Evolutionary conservation across 1,284 basidiomycete genomes (phyloP), one percentile per base, ranked within the genome.

Genomic region (Trametes sp.): DNA sequence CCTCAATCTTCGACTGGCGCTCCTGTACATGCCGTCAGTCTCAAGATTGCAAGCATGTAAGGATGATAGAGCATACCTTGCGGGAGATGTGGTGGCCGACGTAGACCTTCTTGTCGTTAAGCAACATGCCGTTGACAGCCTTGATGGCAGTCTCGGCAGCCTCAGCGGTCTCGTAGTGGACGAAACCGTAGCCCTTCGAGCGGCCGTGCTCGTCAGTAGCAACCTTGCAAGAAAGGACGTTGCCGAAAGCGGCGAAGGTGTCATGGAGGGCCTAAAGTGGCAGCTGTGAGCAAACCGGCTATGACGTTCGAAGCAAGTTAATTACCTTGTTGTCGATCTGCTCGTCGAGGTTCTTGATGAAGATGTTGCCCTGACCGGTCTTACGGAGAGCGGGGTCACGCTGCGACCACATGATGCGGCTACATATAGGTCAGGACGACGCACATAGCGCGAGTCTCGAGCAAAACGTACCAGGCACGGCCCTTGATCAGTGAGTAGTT

Each of bases 351-450:
- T 99, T 99, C 86, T 99, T 99, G 85, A 99, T 99, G 84, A 99
- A 99, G 77, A 99, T 97, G 82, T 99, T 99, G 80, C 98, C 98
- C 83, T 98, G 96, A 70, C 96, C 96, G 69, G 96, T 98, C 88
- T 99, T 98, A 81, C 98, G 95, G 75, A 99, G 89, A 72, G 95
- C 94, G 66, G 98, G 98, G 84, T 99, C 98, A 78, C 98, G 95
- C 88, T 99, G 97, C 75, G 96, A 98, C 96, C 98, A 98, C 98
- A 99, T 99, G 85, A 99, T 99, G 75, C 98, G 96, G 86, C 92
- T 94, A 70, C 64, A 14, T 45, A 16, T 9, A 41, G 7, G 21
- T 54, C 21, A 57, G 36, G n/a, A 36, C 26, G 29, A 5, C 53
- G 53, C 53, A 36, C 36, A 51, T 24, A 33, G 41, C 41, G 21